Percentiles rank a stretch among this genome's conserved stretches.
These are phyloP conservation scores for Chionographis japonica DNA, from an alignment of 106 monocot species.

Conservation along the genomic window DNA sequence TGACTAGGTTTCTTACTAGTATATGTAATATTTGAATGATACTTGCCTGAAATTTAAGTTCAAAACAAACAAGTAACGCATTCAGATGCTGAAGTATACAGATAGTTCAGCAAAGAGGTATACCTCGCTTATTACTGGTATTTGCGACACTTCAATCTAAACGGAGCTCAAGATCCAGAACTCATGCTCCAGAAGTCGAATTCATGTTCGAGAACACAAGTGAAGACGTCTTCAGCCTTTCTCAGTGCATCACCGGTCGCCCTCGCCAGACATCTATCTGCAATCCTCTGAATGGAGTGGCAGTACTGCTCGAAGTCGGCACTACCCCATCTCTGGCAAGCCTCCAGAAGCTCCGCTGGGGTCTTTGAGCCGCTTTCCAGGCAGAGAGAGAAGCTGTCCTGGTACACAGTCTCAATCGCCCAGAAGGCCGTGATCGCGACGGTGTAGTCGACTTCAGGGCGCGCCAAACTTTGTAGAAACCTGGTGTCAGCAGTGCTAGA, in stretches of 20 bases:
- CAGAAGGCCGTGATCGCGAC: constrained; percentile 65
- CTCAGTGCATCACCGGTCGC: constrained; percentile 32
- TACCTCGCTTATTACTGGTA: too few relatives aligned
- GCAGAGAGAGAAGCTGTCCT: constrained; percentile 75
- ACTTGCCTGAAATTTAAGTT: too few relatives aligned
- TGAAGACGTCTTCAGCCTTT: constrained; percentile 61
- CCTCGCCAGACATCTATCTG: constrained; percentile 50
- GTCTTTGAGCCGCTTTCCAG: constrained; percentile 51
- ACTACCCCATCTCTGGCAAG: constrained; percentile 86
- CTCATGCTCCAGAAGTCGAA: constrained; percentile 88
- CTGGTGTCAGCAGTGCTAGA: constrained; percentile 7
- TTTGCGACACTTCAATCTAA: too few relatives aligned
- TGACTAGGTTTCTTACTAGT: too few relatives aligned
- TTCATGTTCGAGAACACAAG: constrained; percentile 59
- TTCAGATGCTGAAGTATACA: too few relatives aligned
- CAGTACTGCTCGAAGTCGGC: constrained; percentile 59
- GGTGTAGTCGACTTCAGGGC: constrained; percentile 49
- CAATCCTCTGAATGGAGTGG: constrained; percentile 49
- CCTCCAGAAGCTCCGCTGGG: constrained; percentile 57
- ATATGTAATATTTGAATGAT: too few relatives aligned
- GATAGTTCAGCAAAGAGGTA: too few relatives aligned
- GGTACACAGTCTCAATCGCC: constrained; percentile 86
- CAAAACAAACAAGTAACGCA: too few relatives aligned
- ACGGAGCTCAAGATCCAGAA: constrained; percentile 15
- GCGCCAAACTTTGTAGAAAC: constrained; percentile 55